Evolutionary conservation across 306 rosid genomes (phyloP).

Genomic region (Heteromeles arbutifolia): DNA sequence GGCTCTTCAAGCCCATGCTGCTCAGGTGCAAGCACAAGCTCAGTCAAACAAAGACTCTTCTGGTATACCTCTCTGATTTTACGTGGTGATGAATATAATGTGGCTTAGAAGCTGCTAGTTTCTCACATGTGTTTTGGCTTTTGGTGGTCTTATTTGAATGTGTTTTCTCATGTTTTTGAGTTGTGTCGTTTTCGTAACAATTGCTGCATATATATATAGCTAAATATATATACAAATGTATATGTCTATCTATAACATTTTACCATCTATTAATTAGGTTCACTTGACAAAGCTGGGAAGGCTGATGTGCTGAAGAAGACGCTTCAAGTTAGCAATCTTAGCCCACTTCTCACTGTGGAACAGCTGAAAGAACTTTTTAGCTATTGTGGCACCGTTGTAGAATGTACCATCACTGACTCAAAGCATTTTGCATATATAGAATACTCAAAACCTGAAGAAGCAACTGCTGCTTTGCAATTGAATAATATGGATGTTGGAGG

Average conservation of each 20-base stretch:
- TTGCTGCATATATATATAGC: not conserved
- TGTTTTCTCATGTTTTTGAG: not conserved
- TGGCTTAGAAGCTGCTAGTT: not conserved
- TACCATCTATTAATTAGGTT: conserved; percentile 37
- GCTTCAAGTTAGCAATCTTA: conserved; percentile 99
- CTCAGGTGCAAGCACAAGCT: conserved; percentile 77
- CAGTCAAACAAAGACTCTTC: conserved; percentile 74
- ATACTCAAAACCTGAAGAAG: conserved; percentile 90
- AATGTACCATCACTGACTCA: conserved; percentile 87
- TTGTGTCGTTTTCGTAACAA: not conserved
- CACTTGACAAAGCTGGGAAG: conserved; percentile 68
- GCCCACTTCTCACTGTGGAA: conserved; percentile 92
- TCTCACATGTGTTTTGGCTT: not conserved
- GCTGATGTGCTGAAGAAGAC: conserved; percentile 76
- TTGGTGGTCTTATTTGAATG: not conserved
- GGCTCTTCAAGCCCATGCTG: conserved; percentile 99
- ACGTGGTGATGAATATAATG: not conserved
- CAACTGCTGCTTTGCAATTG: conserved; percentile 84
- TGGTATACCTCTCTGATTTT: conserved; percentile 45
- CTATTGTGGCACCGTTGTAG: conserved; percentile 93
- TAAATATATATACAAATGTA: not conserved
- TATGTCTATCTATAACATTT: conserved; percentile 6
- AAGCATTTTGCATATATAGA: conserved; percentile 99
- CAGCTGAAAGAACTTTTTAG: conserved; percentile 92
- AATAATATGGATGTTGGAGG: conserved; percentile 97